Base-by-base conservation (phyloP, 2,329 filamentous ascomycete species). In the Aspergillus japonicus region DNA sequence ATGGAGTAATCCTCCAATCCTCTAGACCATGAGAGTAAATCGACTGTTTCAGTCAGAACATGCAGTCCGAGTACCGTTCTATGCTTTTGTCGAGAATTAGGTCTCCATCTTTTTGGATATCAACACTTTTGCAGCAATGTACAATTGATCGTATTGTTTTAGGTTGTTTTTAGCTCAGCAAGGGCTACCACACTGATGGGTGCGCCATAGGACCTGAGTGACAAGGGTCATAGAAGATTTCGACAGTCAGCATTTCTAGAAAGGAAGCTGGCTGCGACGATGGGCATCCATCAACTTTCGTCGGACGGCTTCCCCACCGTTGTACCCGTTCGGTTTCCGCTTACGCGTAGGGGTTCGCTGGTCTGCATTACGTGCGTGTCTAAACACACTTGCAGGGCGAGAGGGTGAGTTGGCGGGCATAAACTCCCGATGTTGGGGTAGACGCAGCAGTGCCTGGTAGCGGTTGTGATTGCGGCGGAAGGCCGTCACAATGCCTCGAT, bases 401-500 rank as follows among this genome's bases (percentile, higher is more conserved):
- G 77, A 72, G 1, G 76, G 76, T 5, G 77, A 78, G 57, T 78
- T 78, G 47, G 77, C 73, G 7, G 77, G 75, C 74, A 80, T 75
- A 63, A 79, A 75, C 65, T 80, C 74, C 52, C 74, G 72, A 63
- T 80, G 75, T 58, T 79, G 75, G 26, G 77, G 80, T 80, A 74
- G 73, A 64, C 80, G 77, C 67, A 81, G 76, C 69, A 80, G 68
- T 61, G 81, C 71, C 67, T 82, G 75, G 70, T 84, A 78, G 62
- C 78, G 73, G 69, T 77, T 78, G 68, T 83, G 80, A 63, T 84
- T 84, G 47, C 79, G 81, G 58, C 90, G 90, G 81, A 95, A 96
- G 1, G 90, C 89, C 42, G 89, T 89, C 39, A 95, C 90, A 14
- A 89, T 85, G 58, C 87, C 85, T 65, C 86, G 85, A 68, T 89